Conservation (phyloP, 2,329 filamentous ascomycete species). For the Penicillium verrucosum region DNA sequence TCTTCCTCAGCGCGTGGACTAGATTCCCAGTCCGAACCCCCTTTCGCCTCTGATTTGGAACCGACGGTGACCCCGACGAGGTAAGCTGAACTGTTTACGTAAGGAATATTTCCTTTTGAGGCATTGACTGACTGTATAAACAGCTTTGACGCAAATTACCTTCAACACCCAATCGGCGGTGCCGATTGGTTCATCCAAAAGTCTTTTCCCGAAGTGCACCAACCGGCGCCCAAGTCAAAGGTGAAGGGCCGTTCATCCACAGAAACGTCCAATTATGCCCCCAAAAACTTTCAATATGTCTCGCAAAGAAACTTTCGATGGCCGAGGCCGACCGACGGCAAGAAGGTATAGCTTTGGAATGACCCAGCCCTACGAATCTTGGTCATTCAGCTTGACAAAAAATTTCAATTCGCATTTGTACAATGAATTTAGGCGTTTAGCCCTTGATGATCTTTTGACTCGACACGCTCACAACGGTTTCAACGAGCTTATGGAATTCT, state of each 20-base stretch:
- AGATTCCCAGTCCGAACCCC: constrained; percentile 23
- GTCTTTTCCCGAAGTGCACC: background rate
- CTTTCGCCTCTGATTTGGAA: constrained; percentile 1
- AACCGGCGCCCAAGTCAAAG: constrained; percentile 2
- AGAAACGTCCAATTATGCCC: constrained; percentile 22
- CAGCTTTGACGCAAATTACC: constrained; percentile 6
- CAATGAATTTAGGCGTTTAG: constrained; percentile 66
- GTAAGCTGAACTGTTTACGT: constrained; percentile 5
- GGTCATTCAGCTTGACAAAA: constrained; percentile 67
- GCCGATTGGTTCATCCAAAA: background rate
- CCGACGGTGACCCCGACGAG: constrained; percentile 19
- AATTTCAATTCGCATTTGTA: constrained; percentile 76
- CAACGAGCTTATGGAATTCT: constrained; percentile 63
- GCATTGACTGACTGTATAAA: background rate
- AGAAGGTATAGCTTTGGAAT: constrained; percentile 44
- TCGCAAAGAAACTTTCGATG: constrained; percentile 49
- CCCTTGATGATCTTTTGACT: constrained; percentile 60
- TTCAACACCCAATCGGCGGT: background rate
- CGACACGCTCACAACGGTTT: constrained; percentile 56
- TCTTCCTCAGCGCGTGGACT: constrained; percentile 50
- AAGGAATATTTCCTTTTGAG: too few species aligned
- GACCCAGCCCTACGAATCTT: constrained; percentile 69
- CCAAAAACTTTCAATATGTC: constrained; percentile 50
- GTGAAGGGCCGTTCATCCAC: background rate
- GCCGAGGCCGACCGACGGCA: constrained; percentile 45